phyloP scores from a whole-genome alignment of 805 yeast species.

The Kazachstania viticola region DNA sequence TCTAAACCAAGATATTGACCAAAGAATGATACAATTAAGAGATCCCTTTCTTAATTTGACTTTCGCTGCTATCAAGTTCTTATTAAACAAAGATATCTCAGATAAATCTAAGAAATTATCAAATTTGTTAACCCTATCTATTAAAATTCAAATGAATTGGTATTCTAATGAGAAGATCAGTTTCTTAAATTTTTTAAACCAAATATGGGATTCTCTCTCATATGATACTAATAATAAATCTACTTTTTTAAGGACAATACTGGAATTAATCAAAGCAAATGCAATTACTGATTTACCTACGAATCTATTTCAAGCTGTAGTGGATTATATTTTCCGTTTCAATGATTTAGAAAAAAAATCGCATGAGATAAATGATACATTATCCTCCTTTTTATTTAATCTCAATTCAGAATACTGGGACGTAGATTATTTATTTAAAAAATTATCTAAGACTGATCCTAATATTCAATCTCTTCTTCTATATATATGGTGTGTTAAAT shows the following conservation, averaged over 20 bases:
- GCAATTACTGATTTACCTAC: constrained; percentile 46
- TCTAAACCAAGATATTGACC: constrained; percentile 8
- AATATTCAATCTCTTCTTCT: constrained; percentile 24
- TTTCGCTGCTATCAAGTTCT: constrained; percentile 19
- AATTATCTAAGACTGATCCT: constrained; percentile 35
- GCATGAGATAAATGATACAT: constrained; percentile 33
- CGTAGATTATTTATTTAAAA: constrained; percentile 57
- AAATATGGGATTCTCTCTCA: constrained; percentile 5
- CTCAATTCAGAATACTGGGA: constrained; percentile 61
- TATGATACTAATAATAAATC: not conserved
- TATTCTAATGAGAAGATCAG: constrained; percentile 1
- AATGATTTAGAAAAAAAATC: too few species aligned
- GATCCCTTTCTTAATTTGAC: constrained; percentile 23
- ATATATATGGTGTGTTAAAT: constrained; percentile 59
- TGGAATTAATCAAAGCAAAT: not conserved
- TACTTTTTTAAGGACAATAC: constrained; percentile 1
- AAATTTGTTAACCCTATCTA: constrained; percentile 1
- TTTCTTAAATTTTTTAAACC: constrained; percentile 2
- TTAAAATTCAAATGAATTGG: constrained; percentile 2
- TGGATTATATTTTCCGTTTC: too few species aligned
- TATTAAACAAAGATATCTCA: constrained; percentile 8
- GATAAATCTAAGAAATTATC: constrained; percentile 8
- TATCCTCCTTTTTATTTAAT: constrained; percentile 61
- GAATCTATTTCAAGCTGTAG: constrained; percentile 46
- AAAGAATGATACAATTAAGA: constrained; percentile 16